Conservation (phyloP, 148 eudicot genomes). For the Persicaria tinctoria region DNA sequence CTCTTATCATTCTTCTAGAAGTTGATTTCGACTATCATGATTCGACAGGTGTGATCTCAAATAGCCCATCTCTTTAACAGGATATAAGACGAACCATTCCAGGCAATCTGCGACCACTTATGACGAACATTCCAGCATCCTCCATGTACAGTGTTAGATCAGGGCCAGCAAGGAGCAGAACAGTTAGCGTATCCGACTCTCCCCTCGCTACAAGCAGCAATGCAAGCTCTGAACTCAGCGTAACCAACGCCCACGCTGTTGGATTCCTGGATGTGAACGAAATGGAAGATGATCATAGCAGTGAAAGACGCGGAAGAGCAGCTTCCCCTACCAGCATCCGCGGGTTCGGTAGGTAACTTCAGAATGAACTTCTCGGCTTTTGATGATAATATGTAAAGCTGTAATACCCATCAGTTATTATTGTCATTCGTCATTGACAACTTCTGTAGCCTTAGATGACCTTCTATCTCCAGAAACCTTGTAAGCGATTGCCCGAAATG, state of each 20-base stretch:
- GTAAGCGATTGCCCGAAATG: slow-evolving; percentile 2
- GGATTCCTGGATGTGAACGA: slow-evolving; percentile 44
- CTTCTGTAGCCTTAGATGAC: slow-evolving; percentile 9
- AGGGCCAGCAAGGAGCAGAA: slow-evolving; percentile 61
- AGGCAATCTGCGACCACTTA: slow-evolving; percentile 76
- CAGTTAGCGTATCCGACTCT: slow-evolving; percentile 78
- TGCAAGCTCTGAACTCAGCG: slow-evolving; percentile 82
- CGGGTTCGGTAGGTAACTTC: not conserved
- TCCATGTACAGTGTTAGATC: slow-evolving; percentile 97
- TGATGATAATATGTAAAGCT: slow-evolving; percentile 11
- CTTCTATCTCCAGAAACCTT: not conserved
- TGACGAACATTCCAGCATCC: slow-evolving; percentile 98
- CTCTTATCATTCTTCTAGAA: slow-evolving; percentile 11
- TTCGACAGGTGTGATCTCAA: not conserved
- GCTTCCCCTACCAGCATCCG: not conserved
- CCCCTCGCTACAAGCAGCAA: slow-evolving; percentile 98
- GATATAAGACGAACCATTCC: slow-evolving; percentile 84
- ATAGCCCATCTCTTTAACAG: slow-evolving; percentile 30
- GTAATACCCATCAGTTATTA: not conserved
- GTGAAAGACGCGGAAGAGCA: slow-evolving; percentile 31
- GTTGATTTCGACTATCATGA: not conserved
- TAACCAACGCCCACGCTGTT: slow-evolving; percentile 50
- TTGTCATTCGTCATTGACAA: slow-evolving; percentile 11
- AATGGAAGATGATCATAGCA: slow-evolving; percentile 53
- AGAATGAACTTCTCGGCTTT: not conserved